Percentiles rank a stretch among this genome's conserved stretches.
phyloP scores from a whole-genome alignment of 2,329 filamentous ascomycete genomes.

The Emergomyces pasteurianus region DNA sequence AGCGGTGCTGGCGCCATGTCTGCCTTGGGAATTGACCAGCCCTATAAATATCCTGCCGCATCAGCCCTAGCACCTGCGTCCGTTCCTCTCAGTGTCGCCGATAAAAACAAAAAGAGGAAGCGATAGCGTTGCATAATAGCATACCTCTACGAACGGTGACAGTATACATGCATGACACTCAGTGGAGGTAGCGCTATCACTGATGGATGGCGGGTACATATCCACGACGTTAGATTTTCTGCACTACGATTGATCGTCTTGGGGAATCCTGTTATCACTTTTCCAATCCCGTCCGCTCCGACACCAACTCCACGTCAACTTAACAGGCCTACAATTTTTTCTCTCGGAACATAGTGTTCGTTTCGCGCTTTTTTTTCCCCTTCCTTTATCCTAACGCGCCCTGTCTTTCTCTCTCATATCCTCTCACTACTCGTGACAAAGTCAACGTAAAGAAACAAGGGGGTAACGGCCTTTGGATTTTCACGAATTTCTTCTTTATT shows the following conservation, averaged over 20 bases:
- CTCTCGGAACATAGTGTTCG: background rate
- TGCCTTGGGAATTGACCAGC: slow-evolving; percentile 15
- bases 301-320: background rate
- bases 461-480: background rate
- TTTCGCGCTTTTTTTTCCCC: background rate
- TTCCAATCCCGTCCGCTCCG: background rate
- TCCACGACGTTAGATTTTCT: background rate
- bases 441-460: background rate
- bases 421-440: background rate
- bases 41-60: slow-evolving; percentile 16
- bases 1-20: background rate
- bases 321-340: background rate
- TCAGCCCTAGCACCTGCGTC: slow-evolving; percentile 20
- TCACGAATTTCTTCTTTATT: background rate
- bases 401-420: background rate
- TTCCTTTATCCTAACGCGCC: background rate
- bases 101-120: slow-evolving; percentile 61
- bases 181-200: background rate
- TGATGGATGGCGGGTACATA: no score
- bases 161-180: background rate
- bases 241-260: background rate
- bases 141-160: background rate
- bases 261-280: background rate
- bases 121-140: slow-evolving; percentile 29
- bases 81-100: slow-evolving; percentile 16